phyloP scores from a whole-genome alignment of 148 eudicot species.

The Rhododendron mucronatum region DNA sequence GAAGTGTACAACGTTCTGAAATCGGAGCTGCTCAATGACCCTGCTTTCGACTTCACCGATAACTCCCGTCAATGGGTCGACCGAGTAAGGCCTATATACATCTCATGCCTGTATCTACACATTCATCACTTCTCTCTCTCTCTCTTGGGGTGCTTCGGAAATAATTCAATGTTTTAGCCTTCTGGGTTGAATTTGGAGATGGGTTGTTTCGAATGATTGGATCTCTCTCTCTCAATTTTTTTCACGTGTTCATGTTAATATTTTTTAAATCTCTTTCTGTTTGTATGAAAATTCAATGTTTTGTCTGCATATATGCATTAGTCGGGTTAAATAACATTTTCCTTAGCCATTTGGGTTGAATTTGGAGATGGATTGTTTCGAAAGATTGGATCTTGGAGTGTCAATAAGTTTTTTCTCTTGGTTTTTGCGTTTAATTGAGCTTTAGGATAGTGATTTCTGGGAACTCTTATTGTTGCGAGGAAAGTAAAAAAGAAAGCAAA shows the following conservation, averaged over 20 bases:
- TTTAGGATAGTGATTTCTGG: not conserved
- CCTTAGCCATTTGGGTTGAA: not conserved
- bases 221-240: not conserved
- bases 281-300: not conserved
- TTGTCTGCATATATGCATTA: not conserved
- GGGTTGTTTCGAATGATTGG: not conserved
- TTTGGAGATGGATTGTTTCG: not conserved
- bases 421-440: not conserved
- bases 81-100: not conserved
- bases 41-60: slow-evolving; percentile 70
- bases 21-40: slow-evolving; percentile 68
- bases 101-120: not conserved
- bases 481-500: not conserved
- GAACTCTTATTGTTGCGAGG: not conserved
- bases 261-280: not conserved
- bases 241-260: not conserved
- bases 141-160: not conserved
- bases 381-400: not conserved
- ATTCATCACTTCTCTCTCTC: not conserved
- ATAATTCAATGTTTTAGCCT: no score
- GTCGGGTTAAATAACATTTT: not conserved
- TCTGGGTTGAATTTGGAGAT: no score
- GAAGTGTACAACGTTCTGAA: slow-evolving; percentile 55
- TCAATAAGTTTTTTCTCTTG: not conserved
- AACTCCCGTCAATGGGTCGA: slow-evolving; percentile 30